Percentiles rank a stretch among this genome's conserved stretches.
Evolutionary conservation across 768 basidiomycete species (phyloP).

Genomic region (Goffeauzyma gilvescens): DNA sequence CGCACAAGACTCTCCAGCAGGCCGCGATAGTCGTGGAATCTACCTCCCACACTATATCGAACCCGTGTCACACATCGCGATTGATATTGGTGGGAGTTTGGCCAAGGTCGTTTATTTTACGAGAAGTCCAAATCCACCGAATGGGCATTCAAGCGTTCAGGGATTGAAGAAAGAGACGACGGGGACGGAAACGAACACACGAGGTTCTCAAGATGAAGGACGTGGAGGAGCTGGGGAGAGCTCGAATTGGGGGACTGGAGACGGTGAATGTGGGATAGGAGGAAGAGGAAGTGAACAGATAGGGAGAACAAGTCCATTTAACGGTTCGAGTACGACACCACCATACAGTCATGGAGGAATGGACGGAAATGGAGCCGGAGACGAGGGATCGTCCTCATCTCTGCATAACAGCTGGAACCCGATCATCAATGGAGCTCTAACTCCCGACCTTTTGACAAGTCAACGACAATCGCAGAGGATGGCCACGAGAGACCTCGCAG

Average conservation of each 20-base stretch:
- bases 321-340: no score
- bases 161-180: not conserved
- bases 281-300: no score
- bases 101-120: constrained; percentile 99
- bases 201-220: no score
- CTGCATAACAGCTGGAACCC: no score
- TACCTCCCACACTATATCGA: constrained; percentile 97
- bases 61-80: constrained; percentile 88
- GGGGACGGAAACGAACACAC: no score
- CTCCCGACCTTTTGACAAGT: constrained; percentile 17
- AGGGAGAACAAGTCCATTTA: no score
- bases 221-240: no score
- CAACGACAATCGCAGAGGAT: no score
- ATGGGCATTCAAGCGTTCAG: constrained; percentile 1
- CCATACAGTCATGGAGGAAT: not conserved
- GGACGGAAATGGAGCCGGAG: not conserved
- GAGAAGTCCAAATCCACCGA: constrained; percentile 44
- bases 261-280: no score
- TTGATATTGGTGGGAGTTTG: constrained; percentile 90
- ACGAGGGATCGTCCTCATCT: constrained; percentile 8
- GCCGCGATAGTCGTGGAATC: constrained; percentile 76
- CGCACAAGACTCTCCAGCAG: constrained; percentile 76
- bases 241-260: no score
- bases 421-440: constrained; percentile 27
- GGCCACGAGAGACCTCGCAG: not conserved